A percentile compares a stretch with the other conserved stretches of the same genome.
phyloP scores from a whole-genome alignment of 2,329 filamentous ascomycete species.

The Huntiella decipiens region DNA sequence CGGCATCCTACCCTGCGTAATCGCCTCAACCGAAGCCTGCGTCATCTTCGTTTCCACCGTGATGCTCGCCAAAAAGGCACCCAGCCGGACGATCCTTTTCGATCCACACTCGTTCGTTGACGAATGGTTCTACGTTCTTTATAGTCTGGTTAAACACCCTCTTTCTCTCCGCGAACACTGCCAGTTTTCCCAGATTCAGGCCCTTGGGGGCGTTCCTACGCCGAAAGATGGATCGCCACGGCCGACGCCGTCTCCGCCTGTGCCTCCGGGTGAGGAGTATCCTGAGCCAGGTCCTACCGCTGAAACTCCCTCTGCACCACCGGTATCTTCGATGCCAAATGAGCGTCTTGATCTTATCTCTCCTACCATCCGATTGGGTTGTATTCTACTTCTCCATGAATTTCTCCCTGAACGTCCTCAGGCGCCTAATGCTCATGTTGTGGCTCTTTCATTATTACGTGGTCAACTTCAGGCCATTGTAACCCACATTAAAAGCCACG shows the following conservation, averaged over 20 bases:
- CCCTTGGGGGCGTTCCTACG: slow-evolving; percentile 4
- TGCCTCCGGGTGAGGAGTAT: neutral
- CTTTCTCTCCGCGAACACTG: slow-evolving; percentile 9
- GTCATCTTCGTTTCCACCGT: slow-evolving; percentile 8
- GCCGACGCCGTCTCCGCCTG: neutral
- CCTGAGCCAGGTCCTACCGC: neutral
- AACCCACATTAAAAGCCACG: slow-evolving; percentile 9
- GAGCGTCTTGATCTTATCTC: slow-evolving; percentile 6
- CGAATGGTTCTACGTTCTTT: slow-evolving; percentile 9
- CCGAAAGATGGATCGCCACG: neutral
- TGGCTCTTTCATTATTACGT: slow-evolving; percentile 3
- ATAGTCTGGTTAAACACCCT: slow-evolving; percentile 7
- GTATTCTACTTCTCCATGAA: slow-evolving; percentile 7
- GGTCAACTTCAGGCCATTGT: slow-evolving; percentile 10
- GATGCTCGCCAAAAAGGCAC: slow-evolving; percentile 5
- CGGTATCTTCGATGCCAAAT: neutral
- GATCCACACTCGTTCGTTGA: slow-evolving; percentile 9
- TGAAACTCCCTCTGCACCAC: neutral
- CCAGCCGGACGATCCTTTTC: slow-evolving; percentile 5
- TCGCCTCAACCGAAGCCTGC: slow-evolving; percentile 2
- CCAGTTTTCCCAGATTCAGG: slow-evolving; percentile 7
- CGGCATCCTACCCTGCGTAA: slow-evolving; percentile 8
- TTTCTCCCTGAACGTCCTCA: slow-evolving; percentile 8
- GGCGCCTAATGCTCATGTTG: slow-evolving; percentile 7
- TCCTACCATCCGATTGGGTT: slow-evolving; percentile 4